Evolutionary conservation across 2,329 filamentous ascomycete genomes (phyloP).

Genomic region (Pestalotiopsis fici): DNA sequence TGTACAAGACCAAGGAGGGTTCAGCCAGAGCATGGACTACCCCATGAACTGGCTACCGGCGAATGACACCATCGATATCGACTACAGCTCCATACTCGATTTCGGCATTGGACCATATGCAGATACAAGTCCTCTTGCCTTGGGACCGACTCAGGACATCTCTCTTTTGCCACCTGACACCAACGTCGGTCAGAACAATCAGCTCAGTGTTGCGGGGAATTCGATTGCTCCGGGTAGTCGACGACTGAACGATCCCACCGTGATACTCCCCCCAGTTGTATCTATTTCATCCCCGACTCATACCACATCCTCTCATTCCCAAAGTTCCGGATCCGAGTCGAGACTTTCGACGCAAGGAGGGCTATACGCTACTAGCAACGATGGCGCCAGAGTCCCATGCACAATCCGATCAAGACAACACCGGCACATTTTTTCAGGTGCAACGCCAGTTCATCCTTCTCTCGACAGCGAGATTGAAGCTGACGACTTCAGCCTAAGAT

Average conservation of each 20-base stretch:
- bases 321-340: neutral
- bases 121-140: neutral
- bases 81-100: conserved; percentile 1
- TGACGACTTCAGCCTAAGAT: neutral
- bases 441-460: neutral
- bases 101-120: neutral
- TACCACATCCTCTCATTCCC: neutral
- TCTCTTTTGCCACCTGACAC: neutral
- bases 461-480: neutral
- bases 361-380: neutral
- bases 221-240: neutral
- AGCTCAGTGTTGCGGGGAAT: too few species aligned
- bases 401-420: neutral
- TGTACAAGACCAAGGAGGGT: neutral
- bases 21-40: neutral
- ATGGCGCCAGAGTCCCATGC: conserved; percentile 3
- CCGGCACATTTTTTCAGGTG: neutral
- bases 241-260: neutral
- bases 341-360: neutral
- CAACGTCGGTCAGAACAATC: too few species aligned
- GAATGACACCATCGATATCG: neutral
- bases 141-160: neutral
- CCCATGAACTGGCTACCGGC: conserved; percentile 2
- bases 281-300: neutral
- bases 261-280: too few species aligned